Percentiles rank a stretch among this genome's conserved stretches.
Conservation (phyloP, 139 green algal species). For the Edaphochlamys debaryana region DNA sequence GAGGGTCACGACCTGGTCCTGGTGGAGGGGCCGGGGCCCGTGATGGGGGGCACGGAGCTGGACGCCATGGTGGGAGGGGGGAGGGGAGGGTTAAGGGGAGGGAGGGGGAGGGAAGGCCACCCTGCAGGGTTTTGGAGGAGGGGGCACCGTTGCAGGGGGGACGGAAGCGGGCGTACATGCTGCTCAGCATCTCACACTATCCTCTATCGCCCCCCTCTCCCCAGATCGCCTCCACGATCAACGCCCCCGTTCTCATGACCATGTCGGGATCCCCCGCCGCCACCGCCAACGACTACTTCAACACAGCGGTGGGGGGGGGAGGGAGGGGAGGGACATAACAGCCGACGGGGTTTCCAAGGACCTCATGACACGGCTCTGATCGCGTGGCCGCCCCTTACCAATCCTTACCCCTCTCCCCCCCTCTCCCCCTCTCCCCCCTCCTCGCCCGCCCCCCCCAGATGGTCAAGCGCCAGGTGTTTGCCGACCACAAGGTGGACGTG, state of each 20-base stretch:
- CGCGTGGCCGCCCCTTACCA: background rate
- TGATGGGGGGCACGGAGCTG: constrained; percentile 45
- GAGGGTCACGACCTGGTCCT: constrained; percentile 53
- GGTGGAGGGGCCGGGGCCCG: constrained; percentile 35
- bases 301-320: constrained; percentile 10
- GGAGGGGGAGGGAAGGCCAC: background rate
- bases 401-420: too few species aligned
- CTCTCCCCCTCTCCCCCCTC: background rate
- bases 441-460: constrained; percentile 8
- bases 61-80: constrained; percentile 16
- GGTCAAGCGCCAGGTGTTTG: constrained; percentile 50
- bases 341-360: too few species aligned
- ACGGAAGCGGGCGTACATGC: too few species aligned
- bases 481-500: constrained; percentile 58
- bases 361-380: background rate
- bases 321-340: too few species aligned
- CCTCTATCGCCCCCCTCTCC: background rate
- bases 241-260: constrained; percentile 67
- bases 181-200: too few species aligned
- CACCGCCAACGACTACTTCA: constrained; percentile 34
- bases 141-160: too few species aligned
- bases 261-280: constrained; percentile 43
- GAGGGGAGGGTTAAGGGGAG: constrained; percentile 2
- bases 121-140: background rate
- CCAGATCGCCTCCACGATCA: constrained; percentile 48